Evolutionary conservation across 495 filamentous ascomycete species (phyloP), one percentile per base, ranked within the genome.

Genomic region (Penicillium atrosanguineum): DNA sequence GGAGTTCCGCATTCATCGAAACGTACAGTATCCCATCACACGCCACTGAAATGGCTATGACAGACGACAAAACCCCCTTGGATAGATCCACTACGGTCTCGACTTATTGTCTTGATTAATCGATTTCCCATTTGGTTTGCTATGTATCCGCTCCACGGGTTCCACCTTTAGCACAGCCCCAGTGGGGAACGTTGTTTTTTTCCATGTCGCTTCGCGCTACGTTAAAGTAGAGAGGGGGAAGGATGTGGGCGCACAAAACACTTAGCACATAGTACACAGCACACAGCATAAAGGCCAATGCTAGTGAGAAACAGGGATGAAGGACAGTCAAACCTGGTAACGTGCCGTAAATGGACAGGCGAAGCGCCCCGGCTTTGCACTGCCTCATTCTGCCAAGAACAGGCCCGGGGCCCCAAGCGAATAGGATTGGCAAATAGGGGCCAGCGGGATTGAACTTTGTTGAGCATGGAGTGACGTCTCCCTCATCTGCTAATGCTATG

Each of bases 1-100:
- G 23, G 23, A 38, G 28, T 19, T 56, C 47, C 34, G 46, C 11
- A 44, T 44, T 40, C 40, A 51, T 21, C n/a, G 11, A 41, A 37
- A 38, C 28, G 47, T 37, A 40, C n/a, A n/a, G n/a, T n/a, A n/a
- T n/a, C n/a, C n/a, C n/a, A n/a, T 40, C 14, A 15, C 9, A 12
- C 25, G 23, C 38, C n/a, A 31, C 21, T 31, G 15, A 25, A 19
- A 16, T 53, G 11, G 28, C 28, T 1, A 34, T 43, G 38, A 40
- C 45, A 48, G 20, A 25, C 9, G 25, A 9, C 26, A 7, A 43
- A 16, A 29, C 21, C 44, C 51, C 56, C 50, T 53, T 44, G 52
- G 50, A 19, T 23, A 42, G 50, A 50, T 58, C 56, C 56, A 58
- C 56, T 34, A 23, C 3, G 45, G 56, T 53, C 50, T 53, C 50